Evolutionary conservation across 331 rosid genomes (phyloP), one percentile per base, ranked within the genome.

Genomic region (Telfairia occidentalis): DNA sequence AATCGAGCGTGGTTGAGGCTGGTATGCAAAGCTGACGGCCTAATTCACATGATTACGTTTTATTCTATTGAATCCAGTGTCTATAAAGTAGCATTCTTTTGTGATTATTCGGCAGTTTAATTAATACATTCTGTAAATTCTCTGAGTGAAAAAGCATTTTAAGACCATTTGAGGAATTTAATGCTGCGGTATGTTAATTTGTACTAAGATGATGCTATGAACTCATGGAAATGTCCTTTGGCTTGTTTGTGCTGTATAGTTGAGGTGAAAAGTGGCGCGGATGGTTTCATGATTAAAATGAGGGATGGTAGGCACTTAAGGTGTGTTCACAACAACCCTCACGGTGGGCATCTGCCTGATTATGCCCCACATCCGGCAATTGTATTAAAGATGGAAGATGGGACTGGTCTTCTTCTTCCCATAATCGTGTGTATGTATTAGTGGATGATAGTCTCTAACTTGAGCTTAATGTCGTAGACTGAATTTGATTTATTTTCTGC

Each of bases 341-440:
- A 92, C 46, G 96, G 99, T 50, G 97, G 97, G 28, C 93, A 84
- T 85, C 92, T 95, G 71, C 97, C 99, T 7, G 96, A 95, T 83
- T 95, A 95, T 76, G 89, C 99, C 13, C 99, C 99, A 15, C 99
- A 95, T 86, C 97, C 99, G 21, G 97, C 99, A 35, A 95, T 95
- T 70, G 99, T 95, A 6, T 78, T 95, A 86, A 95, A 92, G 90
- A 91, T 95, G 93, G 97, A 95, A 75, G 97, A 95, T 73, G 97
- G 97, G 82, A 92, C 97, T 11, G 99, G 90, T 43, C 89, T 95
- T 78, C 96, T 95, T 87, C 96, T 95, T 58, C 99, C 99, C 55
- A 95, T 95, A 81, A 95, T 95, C 83, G 99, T 95, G 83, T 95
- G 99, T 95, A 92, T 63, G 99, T 86, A 57, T 48, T 23, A 46